Percentiles rank a stretch among this genome's conserved stretches.
Conservation (phyloP, 2,329 filamentous ascomycete species). For the Samsoniella hepiali region DNA sequence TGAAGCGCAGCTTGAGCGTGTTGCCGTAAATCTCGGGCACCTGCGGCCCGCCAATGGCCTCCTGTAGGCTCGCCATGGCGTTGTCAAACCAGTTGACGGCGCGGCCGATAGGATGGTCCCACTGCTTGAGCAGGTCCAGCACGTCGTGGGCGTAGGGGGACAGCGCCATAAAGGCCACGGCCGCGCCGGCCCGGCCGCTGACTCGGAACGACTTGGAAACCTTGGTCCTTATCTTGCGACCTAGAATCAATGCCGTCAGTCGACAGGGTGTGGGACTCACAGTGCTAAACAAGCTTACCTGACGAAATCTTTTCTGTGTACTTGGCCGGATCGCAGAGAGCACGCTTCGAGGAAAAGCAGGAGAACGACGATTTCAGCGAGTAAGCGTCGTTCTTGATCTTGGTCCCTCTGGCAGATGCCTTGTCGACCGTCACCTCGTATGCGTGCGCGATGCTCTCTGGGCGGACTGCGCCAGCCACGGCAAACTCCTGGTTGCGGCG, state of each 20-base stretch:
- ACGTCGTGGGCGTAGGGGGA: slow-evolving; percentile 2
- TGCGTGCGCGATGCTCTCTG: not conserved
- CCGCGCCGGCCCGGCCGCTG: not conserved
- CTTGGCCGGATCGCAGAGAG: not conserved
- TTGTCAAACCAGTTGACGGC: not conserved
- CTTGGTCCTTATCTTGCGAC: not conserved
- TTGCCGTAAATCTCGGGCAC: slow-evolving; percentile 3
- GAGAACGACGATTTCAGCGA: not conserved
- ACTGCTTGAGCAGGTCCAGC: not conserved
- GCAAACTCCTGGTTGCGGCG: slow-evolving; percentile 5
- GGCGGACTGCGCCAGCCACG: not conserved
- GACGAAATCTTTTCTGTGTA: not conserved
- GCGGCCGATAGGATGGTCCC: slow-evolving; percentile 6
- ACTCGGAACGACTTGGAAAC: not conserved
- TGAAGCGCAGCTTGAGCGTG: not conserved
- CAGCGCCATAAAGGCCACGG: not conserved
- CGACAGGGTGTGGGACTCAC: not conserved
- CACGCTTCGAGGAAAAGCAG: not conserved
- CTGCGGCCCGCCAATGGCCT: not conserved
- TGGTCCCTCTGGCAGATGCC: not conserved
- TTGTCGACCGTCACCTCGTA: not conserved
- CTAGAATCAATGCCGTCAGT: not conserved
- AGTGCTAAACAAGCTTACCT: not conserved
- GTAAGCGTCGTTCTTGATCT: not conserved
- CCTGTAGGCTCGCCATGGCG: slow-evolving; percentile 1